These are phyloP conservation scores for Colletotrichum brevisporum DNA, from an alignment of 2,329 filamentous ascomycete genomes.

Conservation along the genomic window DNA sequence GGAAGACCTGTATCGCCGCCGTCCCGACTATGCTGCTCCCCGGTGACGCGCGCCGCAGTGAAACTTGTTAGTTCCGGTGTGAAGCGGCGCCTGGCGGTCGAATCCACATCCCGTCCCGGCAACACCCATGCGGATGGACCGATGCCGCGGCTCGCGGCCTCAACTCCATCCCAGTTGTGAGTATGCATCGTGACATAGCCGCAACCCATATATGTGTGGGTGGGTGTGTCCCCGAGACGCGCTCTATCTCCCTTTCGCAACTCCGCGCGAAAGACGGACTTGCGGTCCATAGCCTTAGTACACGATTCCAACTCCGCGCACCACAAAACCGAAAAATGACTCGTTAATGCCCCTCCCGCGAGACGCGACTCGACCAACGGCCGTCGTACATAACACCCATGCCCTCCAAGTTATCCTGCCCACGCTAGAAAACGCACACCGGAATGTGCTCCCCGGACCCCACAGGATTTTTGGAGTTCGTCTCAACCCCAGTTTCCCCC, in stretches of 20 bases:
- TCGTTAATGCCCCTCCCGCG: conserved; percentile 7
- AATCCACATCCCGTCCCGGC: conserved; percentile 4
- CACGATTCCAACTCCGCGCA: too few species aligned
- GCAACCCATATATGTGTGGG: background rate
- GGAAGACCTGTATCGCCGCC: background rate
- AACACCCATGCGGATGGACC: conserved; percentile 1
- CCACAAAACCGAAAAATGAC: background rate
- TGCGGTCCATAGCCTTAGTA: background rate
- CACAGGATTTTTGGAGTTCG: conserved; percentile 23
- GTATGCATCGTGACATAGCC: conserved; percentile 1
- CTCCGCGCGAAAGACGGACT: background rate
- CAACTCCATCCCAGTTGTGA: background rate
- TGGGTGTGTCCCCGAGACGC: conserved; percentile 16
- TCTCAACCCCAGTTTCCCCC: conserved; percentile 34
- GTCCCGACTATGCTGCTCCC: background rate
- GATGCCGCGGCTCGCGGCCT: conserved; percentile 13
- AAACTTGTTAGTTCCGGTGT: background rate
- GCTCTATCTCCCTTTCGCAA: background rate
- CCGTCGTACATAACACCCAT: background rate
- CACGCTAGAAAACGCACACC: background rate
- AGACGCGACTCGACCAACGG: conserved; percentile 10
- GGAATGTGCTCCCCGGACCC: conserved; percentile 31
- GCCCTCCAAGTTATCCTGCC: background rate
- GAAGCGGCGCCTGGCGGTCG: background rate
- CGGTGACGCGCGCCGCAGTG: conserved; percentile 12